Evolutionary conservation across 495 filamentous ascomycete species (phyloP).

Genomic region (Cercophora sp.): DNA sequence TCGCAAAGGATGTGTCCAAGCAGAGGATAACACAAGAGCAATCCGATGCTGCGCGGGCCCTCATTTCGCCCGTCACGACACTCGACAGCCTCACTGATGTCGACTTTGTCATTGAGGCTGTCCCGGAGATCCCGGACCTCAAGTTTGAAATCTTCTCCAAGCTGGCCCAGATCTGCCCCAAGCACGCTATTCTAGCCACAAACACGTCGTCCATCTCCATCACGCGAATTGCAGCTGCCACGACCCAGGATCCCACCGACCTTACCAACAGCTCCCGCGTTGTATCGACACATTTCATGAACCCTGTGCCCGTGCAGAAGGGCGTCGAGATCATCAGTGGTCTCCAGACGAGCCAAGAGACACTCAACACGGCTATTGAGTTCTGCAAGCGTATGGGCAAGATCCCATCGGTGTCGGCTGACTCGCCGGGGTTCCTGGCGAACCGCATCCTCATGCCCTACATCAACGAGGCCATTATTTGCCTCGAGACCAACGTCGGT

Average conservation of each 20-base stretch:
- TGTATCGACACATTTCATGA: slow-evolving; percentile 98
- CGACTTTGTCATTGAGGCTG: slow-evolving; percentile 98
- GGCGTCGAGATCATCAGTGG: slow-evolving; percentile 96
- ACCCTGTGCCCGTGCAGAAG: slow-evolving; percentile 94
- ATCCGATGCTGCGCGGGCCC: slow-evolving; percentile 64
- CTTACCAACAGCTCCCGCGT: slow-evolving; percentile 81
- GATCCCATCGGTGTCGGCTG: slow-evolving; percentile 77
- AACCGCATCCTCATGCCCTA: slow-evolving; percentile 99
- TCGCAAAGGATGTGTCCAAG: slow-evolving; percentile 89
- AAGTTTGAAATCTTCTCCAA: slow-evolving; percentile 85
- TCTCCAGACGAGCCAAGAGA: slow-evolving; percentile 80
- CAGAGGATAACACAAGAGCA: slow-evolving; percentile 72
- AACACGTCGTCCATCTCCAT: slow-evolving; percentile 98
- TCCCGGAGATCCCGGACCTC: slow-evolving; percentile 84
- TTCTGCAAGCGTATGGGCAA: slow-evolving; percentile 94
- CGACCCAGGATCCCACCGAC: slow-evolving; percentile 70
- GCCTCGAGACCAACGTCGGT: slow-evolving; percentile 89
- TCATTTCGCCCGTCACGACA: slow-evolving; percentile 63
- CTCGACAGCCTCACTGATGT: slow-evolving; percentile 75
- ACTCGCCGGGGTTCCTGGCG: slow-evolving; percentile 91
- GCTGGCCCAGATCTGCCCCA: slow-evolving; percentile 77
- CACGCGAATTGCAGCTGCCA: slow-evolving; percentile 87
- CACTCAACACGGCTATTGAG: slow-evolving; percentile 74
- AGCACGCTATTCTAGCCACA: slow-evolving; percentile 87
- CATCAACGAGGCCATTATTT: slow-evolving; percentile 97